phyloP scores from a whole-genome alignment of 2,329 filamentous ascomycete species.

The Atkinsonella hypoxylon region DNA sequence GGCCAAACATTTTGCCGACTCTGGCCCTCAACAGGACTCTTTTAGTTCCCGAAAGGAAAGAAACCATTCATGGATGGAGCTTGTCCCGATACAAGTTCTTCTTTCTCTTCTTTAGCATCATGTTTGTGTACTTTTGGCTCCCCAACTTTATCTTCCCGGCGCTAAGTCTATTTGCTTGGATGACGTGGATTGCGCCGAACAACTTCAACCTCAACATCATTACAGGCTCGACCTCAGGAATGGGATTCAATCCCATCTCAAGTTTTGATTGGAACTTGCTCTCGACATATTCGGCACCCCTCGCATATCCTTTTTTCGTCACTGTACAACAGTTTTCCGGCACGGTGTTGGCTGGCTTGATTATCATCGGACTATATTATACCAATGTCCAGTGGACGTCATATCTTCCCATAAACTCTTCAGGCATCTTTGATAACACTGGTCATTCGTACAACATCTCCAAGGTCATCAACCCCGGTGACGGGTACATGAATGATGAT shows the following conservation, averaged over 20 bases:
- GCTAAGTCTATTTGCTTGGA: constrained; percentile 34
- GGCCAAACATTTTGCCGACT: constrained; percentile 21
- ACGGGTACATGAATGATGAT: constrained; percentile 19
- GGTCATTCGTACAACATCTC: constrained; percentile 27
- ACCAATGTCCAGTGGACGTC: constrained; percentile 30
- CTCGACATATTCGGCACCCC: constrained; percentile 12
- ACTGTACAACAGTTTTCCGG: constrained; percentile 24
- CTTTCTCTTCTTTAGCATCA: constrained; percentile 26
- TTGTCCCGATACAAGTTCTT: constrained; percentile 33
- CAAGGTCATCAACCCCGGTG: constrained; percentile 28
- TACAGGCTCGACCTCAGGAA: constrained; percentile 27
- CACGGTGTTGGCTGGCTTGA: constrained; percentile 21
- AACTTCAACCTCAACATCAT: constrained; percentile 29
- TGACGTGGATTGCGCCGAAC: constrained; percentile 36
- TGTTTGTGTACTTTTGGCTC: constrained; percentile 34
- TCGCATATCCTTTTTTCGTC: constrained; percentile 28
- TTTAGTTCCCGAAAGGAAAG: constrained; percentile 20
- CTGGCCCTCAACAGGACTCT: constrained; percentile 23
- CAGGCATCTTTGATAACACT: constrained; percentile 32
- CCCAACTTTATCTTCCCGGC: constrained; percentile 33
- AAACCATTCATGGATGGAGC: constrained; percentile 30
- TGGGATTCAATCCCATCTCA: constrained; percentile 37
- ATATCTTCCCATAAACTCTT: constrained; percentile 37
- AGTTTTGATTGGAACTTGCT: constrained; percentile 38
- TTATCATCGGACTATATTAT: constrained; percentile 33